phyloP scores from a whole-genome alignment of 495 filamentous ascomycete species.

The Glarea lozoyensis region DNA sequence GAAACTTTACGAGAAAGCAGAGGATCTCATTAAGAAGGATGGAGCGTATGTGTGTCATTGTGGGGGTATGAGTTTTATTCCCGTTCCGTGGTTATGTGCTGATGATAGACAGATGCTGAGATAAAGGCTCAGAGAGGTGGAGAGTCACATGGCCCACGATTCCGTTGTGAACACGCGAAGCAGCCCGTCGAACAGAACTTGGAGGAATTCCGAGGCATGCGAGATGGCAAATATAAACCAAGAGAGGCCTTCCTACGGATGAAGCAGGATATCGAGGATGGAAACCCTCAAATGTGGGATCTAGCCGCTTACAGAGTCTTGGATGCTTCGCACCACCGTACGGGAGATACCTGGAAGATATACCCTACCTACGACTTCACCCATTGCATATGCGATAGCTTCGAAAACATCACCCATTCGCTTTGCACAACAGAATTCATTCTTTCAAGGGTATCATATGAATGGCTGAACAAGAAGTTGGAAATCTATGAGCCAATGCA shows the following conservation, averaged over 20 bases:
- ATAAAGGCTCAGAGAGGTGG: slow-evolving; percentile 74
- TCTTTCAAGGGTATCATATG: slow-evolving; percentile 63
- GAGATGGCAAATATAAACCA: slow-evolving; percentile 82
- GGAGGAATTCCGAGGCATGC: slow-evolving; percentile 78
- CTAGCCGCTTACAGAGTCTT: slow-evolving; percentile 61
- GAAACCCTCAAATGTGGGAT: slow-evolving; percentile 49
- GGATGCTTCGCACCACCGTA: slow-evolving; percentile 50
- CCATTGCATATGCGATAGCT: slow-evolving; percentile 72
- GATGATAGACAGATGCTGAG: slow-evolving; percentile 42
- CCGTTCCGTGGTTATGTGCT: not conserved
- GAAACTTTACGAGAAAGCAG: slow-evolving; percentile 75
- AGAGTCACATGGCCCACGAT: slow-evolving; percentile 53
- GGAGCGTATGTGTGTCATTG: slow-evolving; percentile 65
- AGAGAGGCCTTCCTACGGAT: slow-evolving; percentile 83
- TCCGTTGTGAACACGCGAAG: slow-evolving; percentile 68
- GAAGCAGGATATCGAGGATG: slow-evolving; percentile 62
- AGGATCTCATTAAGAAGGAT: slow-evolving; percentile 65
- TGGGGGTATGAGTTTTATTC: slow-evolving; percentile 9
- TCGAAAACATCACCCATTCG: slow-evolving; percentile 73
- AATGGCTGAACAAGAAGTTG: slow-evolving; percentile 67
- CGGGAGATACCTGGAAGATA: slow-evolving; percentile 61
- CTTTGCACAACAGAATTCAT: slow-evolving; percentile 77
- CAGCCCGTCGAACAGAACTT: slow-evolving; percentile 70
- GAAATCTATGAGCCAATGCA: slow-evolving; percentile 74
- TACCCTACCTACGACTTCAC: slow-evolving; percentile 83